phyloP scores from a whole-genome alignment of 768 basidiomycete species.

The Mrakia hoshinonis region DNA sequence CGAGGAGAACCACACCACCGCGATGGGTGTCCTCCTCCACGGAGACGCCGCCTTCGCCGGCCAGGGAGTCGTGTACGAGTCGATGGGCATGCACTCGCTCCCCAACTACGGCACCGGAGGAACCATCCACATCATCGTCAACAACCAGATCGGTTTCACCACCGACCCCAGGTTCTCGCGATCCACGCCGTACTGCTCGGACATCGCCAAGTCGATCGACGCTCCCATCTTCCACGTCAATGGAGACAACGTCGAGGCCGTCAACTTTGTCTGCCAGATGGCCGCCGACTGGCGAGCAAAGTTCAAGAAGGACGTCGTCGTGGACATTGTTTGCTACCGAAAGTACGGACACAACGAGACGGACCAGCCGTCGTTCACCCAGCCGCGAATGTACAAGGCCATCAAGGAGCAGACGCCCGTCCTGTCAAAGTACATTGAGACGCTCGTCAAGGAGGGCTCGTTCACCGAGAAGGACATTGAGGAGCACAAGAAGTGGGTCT shows the following conservation, averaged over 20 bases:
- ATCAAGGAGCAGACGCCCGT: conserved; percentile 90
- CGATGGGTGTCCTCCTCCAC: conserved; percentile 92
- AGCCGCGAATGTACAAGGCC: conserved; percentile 96
- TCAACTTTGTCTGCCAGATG: conserved; percentile 95
- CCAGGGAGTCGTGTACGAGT: conserved; percentile 97
- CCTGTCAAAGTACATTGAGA: conserved; percentile 82
- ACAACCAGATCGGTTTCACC: conserved; percentile 54
- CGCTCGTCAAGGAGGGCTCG: conserved; percentile 77
- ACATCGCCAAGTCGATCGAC: conserved; percentile 96
- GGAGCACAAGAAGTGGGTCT: conserved; percentile 98
- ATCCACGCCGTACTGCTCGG: conserved; percentile 94
- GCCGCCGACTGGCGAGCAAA: conserved; percentile 97
- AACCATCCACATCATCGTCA: conserved; percentile 68
- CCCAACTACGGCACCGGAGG: conserved; percentile 95
- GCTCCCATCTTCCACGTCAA: conserved; percentile 99
- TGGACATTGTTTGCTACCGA: conserved; percentile 98
- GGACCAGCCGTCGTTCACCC: conserved; percentile 96
- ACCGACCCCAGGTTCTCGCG: conserved; percentile 96
- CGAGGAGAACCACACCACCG: conserved; percentile 61
- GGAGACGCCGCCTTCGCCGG: conserved; percentile 98
- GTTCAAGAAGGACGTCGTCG: conserved; percentile 96
- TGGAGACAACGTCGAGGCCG: conserved; percentile 94
- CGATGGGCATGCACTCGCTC: conserved; percentile 94
- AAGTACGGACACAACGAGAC: conserved; percentile 99
- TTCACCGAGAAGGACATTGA: conserved; percentile 95